These are phyloP conservation scores for Austropuccinia psidii DNA, from an alignment of 1,284 basidiomycete species.

Conservation along the genomic window DNA sequence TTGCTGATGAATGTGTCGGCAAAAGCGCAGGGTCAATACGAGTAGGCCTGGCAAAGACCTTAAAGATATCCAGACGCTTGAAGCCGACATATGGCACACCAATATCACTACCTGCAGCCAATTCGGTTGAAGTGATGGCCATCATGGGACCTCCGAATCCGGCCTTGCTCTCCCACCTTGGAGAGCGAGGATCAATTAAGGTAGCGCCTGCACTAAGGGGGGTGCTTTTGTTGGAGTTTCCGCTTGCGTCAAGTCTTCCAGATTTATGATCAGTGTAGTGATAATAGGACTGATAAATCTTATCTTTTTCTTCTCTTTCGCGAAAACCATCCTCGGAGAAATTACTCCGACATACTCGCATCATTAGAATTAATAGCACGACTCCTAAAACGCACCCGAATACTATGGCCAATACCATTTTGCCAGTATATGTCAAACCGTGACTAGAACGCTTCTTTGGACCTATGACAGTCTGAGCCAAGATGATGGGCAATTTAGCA, in stretches of 20 bases:
- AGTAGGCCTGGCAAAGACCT: slow-evolving; percentile 15
- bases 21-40: not conserved
- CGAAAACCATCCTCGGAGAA: slow-evolving; percentile 26
- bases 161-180: slow-evolving; percentile 8
- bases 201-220: slow-evolving; percentile 18
- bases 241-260: not conserved
- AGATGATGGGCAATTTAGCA: slow-evolving; percentile 17
- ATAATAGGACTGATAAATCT: slow-evolving; percentile 29
- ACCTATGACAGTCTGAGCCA: not conserved
- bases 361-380: slow-evolving; percentile 26
- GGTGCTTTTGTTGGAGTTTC: slow-evolving; percentile 6
- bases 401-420: slow-evolving; percentile 13
- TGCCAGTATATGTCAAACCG: slow-evolving; percentile 3
- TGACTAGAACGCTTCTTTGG: not conserved
- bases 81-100: not conserved
- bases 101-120: not conserved
- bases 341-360: slow-evolving; percentile 22
- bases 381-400: slow-evolving; percentile 18
- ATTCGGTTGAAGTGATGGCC: slow-evolving; percentile 7
- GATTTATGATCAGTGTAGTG: slow-evolving; percentile 8
- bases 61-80: slow-evolving; percentile 26
- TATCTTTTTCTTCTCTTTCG: slow-evolving; percentile 6
- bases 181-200: slow-evolving; percentile 24
- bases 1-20: not conserved
- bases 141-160: slow-evolving; percentile 30